Evolutionary conservation across 257 asterid genomes (phyloP), one percentile per base, ranked within the genome.

Genomic region (Solanum sitiens): DNA sequence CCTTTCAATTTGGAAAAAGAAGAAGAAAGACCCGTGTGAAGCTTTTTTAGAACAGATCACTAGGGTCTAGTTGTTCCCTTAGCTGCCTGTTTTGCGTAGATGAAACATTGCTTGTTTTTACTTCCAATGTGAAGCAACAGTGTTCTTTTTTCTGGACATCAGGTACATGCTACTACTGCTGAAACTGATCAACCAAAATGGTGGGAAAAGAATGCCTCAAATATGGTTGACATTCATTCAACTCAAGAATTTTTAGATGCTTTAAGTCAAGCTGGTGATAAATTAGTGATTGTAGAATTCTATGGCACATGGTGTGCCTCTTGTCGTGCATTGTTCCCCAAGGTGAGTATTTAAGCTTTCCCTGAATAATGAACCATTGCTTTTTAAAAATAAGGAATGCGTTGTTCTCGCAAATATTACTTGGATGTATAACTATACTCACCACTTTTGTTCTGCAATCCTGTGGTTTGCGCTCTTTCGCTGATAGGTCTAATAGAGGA

Each of bases 281-380:
- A 91, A 86, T 86, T 92, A 86, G 94, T 91, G 14, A 88, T 92
- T 61, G 94, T 89, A 50, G 93, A 92, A 59, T 90, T 92, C 27
- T 92, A 90, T 82, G 94, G 94, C 56, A 87, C 93, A 33, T 92
- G 94, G 94, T 92, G 94, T 83, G 94, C 93, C n/a, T 92, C 94
- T 85, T 92, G 94, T 80, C 90, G 93, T 70, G 94, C 93, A 63
- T 90, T 92, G 72, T 91, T 88, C 85, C 94, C 94, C 13, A 92
- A 92, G 93, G 94, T 89, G 77, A 59, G 87, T 71, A 25, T 87
- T 86, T 79, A 71, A 32, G 42, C 32, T 53, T 82, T 32, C 11
- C 11, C 86, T 0, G 71, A 82, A 21, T 50, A 53, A 53, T 50
- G 71, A 82, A 0, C 71, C 71, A 8, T 82, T 50, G 86, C 32